Base-by-base conservation (phyloP, 768 basidiomycete genomes). In the Podaxis sp. region DNA sequence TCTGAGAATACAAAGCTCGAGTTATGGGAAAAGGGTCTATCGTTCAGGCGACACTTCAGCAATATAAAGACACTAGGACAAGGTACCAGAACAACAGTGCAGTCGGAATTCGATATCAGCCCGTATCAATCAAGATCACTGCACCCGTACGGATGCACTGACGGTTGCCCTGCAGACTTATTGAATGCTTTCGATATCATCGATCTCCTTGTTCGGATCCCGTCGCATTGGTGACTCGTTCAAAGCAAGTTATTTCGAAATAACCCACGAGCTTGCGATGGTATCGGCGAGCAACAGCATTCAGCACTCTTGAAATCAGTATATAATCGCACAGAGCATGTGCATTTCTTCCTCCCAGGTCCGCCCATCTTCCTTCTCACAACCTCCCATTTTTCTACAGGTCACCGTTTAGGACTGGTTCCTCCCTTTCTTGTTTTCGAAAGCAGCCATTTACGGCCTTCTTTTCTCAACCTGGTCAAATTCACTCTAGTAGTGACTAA, bases 361-460 rank as follows among this genome's bases (percentile, higher is more conserved):
- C 57, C 59, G 56, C 61, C 44, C 48, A 40, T 44, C 56, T 56
- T 49, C 22, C 39, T 57, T 57, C 51, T 52, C 51, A 52, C 59
- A 49, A 39, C 55, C 67, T 61, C 52, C 55, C 64, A 58, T 49
- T 56, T 65, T 59, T 66, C 65, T 55, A 36, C 58, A 59, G 46
- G 55, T 63, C 59, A 48, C 36, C 28, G 58, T 67, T 57, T 57
- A 68, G 73, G 73, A 74, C 73, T 65, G 72, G 73, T 71, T 71
- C 73, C 72, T 68, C 68, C 67, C 62, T 46, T 51, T 44, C 57
- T 59, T 48, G 39, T 58, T 62, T 66, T 53, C 59, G 56, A 28
- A 28, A 24, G 40, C 24, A 48, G n/a, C 46, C 19, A 0, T 12
- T 55, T 40, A 8, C 38, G 28, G 39, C 40, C 24, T 60, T 60